phyloP scores from a whole-genome alignment of 176 grass and related monocot genomes.

The Eremochloa ophiuroides region DNA sequence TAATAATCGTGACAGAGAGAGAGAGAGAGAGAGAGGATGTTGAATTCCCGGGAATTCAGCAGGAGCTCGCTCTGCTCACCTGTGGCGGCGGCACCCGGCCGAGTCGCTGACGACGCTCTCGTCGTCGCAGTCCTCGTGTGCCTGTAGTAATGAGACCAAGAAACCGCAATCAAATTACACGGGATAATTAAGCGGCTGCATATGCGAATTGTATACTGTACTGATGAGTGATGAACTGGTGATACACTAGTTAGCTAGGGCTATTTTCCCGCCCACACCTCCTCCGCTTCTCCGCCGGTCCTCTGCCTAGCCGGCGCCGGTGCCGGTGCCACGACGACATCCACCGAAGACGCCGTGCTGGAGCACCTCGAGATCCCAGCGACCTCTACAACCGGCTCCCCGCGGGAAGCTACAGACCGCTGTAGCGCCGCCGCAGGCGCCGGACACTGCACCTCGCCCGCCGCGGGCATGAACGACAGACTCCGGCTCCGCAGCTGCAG shows the following conservation, averaged over 20 bases:
- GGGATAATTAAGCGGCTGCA: background rate
- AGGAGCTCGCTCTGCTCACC: background rate
- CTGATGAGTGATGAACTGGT: no score
- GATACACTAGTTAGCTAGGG: no score
- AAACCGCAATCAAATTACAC: background rate
- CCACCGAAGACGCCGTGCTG: slow-evolving; percentile 41
- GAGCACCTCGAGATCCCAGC: slow-evolving; percentile 44
- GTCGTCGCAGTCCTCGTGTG: slow-evolving; percentile 10
- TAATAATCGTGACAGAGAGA: no score
- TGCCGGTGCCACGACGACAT: background rate
- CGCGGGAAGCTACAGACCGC: background rate
- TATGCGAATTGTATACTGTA: background rate
- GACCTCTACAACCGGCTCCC: background rate
- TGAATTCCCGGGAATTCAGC: background rate
- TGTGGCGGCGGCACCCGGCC: background rate
- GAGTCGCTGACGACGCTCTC: slow-evolving; percentile 43
- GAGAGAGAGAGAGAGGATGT: background rate
- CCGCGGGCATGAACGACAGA: slow-evolving; percentile 35
- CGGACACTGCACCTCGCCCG: background rate
- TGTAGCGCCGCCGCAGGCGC: background rate
- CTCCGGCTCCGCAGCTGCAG: slow-evolving; percentile 58
- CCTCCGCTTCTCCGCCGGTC: slow-evolving; percentile 7
- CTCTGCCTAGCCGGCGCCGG: background rate
- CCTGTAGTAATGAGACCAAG: background rate
- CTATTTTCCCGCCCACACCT: no score